phyloP scores from a whole-genome alignment of 805 yeast species.

The Teunomyces funiuensis region DNA sequence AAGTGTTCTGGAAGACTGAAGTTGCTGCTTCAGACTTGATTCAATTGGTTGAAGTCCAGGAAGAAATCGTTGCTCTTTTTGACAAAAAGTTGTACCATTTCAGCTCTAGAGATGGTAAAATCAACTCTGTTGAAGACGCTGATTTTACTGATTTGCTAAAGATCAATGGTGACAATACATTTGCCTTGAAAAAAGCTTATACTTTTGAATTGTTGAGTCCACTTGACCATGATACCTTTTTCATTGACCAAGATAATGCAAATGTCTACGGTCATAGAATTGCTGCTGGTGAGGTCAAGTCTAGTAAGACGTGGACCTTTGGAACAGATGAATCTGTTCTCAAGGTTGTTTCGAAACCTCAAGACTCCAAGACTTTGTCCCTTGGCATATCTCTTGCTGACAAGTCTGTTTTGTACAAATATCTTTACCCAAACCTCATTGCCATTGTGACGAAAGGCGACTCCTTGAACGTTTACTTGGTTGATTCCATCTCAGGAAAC shows the following conservation, averaged over 20 bases:
- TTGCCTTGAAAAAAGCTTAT: background rate
- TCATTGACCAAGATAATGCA: conserved; percentile 14
- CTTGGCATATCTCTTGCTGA: conserved; percentile 69
- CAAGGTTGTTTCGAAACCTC: conserved; percentile 20
- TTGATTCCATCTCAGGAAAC: conserved; percentile 73
- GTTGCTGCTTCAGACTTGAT: conserved; percentile 3
- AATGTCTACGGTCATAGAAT: conserved; percentile 23
- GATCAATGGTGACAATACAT: background rate
- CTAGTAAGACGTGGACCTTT: conserved; percentile 33
- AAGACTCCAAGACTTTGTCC: conserved; percentile 38
- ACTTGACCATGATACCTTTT: conserved; percentile 11
- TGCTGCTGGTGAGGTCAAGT: conserved; percentile 5
- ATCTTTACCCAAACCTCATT: conserved; percentile 67
- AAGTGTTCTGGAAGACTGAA: conserved; percentile 7
- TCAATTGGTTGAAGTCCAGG: conserved; percentile 15
- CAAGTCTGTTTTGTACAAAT: conserved; percentile 78
- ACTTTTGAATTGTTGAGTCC: background rate
- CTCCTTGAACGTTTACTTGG: conserved; percentile 47
- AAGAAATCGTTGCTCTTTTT: conserved; percentile 15
- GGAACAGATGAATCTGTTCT: conserved; percentile 18
- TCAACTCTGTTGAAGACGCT: background rate
- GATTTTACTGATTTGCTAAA: background rate
- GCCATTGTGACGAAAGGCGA: conserved; percentile 42
- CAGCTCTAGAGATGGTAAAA: conserved; percentile 17
- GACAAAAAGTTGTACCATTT: conserved; percentile 10